Percentiles rank a stretch among this genome's conserved stretches.
Conservation (phyloP, 345 rosid genomes). For the Sonneratia alba region DNA sequence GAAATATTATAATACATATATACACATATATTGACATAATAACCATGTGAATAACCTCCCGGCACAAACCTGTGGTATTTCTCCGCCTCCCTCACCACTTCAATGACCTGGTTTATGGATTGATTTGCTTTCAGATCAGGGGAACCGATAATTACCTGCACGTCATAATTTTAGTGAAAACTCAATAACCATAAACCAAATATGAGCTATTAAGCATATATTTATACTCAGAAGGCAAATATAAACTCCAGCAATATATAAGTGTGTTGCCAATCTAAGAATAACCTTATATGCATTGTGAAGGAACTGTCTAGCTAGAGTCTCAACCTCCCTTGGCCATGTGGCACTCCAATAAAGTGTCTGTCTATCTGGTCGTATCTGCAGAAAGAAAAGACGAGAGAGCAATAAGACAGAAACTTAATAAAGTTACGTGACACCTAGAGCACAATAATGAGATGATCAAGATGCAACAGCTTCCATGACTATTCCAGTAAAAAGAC, state of each 20-base stretch:
- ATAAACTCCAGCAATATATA: background rate
- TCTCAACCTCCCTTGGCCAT: constrained; percentile 94
- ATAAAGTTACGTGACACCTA: background rate
- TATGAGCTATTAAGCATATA: background rate
- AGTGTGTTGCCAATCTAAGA: background rate
- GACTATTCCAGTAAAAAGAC: background rate
- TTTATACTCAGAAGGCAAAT: background rate
- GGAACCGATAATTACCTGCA: constrained; percentile 81
- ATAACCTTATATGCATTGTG: constrained; percentile 78
- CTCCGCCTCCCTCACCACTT: constrained; percentile 68
- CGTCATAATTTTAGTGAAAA: constrained; percentile 8
- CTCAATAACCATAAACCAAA: constrained; percentile 9
- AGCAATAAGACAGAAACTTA: background rate
- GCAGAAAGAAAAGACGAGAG: constrained; percentile 3
- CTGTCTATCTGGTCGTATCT: constrained; percentile 98
- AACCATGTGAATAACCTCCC: constrained; percentile 6
- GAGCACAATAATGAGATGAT: background rate
- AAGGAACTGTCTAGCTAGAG: constrained; percentile 81
- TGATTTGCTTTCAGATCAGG: constrained; percentile 82
- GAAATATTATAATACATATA: background rate
- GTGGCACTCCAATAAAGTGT: constrained; percentile 98
- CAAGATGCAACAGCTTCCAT: background rate
- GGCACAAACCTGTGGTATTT: constrained; percentile 76
- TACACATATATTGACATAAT: background rate
- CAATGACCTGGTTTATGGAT: constrained; percentile 79